These are phyloP conservation scores for Nannizziopsis arthrosporioides DNA, from an alignment of 2,329 filamentous ascomycete species.

Conservation along the genomic window DNA sequence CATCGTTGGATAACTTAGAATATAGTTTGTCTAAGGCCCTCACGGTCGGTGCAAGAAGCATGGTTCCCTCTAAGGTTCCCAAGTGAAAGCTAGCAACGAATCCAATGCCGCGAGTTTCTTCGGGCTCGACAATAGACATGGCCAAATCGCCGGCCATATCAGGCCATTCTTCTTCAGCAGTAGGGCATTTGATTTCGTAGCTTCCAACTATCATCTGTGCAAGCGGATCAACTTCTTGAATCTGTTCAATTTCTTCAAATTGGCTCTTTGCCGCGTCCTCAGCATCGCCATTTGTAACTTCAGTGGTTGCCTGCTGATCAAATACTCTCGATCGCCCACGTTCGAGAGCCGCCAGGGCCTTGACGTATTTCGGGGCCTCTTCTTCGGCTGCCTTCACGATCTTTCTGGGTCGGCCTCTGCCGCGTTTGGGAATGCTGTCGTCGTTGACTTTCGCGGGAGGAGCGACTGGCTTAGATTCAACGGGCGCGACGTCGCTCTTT, in stretches of 20 bases:
- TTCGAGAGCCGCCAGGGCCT: neutral
- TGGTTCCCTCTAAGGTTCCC: constrained; percentile 16
- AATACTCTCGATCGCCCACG: constrained; percentile 13
- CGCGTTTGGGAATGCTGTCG: neutral
- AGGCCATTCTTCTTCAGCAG: constrained; percentile 14
- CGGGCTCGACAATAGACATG: constrained; percentile 11
- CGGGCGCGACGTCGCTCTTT: constrained; percentile 2
- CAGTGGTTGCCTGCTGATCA: neutral
- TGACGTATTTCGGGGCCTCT: neutral
- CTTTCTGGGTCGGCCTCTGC: constrained; percentile 14
- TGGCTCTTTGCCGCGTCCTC: neutral
- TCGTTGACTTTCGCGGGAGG: neutral
- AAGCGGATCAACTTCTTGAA: neutral
- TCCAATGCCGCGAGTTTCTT: constrained; percentile 1
- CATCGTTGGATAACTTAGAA: neutral
- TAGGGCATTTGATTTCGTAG: constrained; percentile 12
- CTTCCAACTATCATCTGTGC: constrained; percentile 13
- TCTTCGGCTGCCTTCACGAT: neutral
- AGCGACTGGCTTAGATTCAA: neutral
- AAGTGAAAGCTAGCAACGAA: constrained; percentile 15
- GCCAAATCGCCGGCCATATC: constrained; percentile 13
- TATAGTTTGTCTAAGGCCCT: constrained; percentile 7
- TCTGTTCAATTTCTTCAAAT: neutral
- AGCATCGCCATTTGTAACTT: neutral
- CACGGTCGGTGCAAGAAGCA: constrained; percentile 13